These are phyloP conservation scores for Phalaenopsis hybrid DNA, from an alignment of 116 monocot genomes.

Conservation along the genomic window DNA sequence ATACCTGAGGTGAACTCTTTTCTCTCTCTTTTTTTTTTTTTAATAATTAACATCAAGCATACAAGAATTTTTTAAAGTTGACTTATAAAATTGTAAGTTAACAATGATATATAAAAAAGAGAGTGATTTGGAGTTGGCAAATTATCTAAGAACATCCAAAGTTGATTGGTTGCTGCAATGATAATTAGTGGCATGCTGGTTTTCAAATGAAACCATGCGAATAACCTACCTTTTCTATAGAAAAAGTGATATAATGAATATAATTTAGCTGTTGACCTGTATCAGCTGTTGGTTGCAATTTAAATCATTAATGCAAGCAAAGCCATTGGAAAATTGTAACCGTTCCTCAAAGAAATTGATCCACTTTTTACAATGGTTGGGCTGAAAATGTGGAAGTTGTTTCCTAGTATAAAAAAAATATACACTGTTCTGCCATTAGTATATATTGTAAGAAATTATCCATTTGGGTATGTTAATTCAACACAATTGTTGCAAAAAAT, in stretches of 20 bases:
- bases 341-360: not conserved
- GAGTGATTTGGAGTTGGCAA: not conserved
- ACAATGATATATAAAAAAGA: not conserved
- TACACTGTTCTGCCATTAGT: not conserved
- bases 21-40: not conserved
- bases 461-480: not conserved
- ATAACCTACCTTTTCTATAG: not conserved
- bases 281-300: not conserved
- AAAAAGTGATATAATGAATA: not conserved
- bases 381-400: not conserved
- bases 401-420: not conserved
- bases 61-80: not conserved
- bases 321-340: not conserved
- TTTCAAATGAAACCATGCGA: not conserved
- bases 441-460: not conserved
- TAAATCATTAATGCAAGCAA: not conserved
- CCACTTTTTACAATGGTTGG: not conserved
- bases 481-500: not conserved
- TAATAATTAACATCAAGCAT: not conserved
- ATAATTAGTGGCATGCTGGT: not conserved
- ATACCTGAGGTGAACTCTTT: constrained; percentile 67
- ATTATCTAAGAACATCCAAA: not conserved
- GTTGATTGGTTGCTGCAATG: not conserved
- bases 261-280: not conserved
- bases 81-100: not conserved